These are phyloP conservation scores for Quercus lobata DNA, from an alignment of 331 rosid species.

Conservation along the genomic window DNA sequence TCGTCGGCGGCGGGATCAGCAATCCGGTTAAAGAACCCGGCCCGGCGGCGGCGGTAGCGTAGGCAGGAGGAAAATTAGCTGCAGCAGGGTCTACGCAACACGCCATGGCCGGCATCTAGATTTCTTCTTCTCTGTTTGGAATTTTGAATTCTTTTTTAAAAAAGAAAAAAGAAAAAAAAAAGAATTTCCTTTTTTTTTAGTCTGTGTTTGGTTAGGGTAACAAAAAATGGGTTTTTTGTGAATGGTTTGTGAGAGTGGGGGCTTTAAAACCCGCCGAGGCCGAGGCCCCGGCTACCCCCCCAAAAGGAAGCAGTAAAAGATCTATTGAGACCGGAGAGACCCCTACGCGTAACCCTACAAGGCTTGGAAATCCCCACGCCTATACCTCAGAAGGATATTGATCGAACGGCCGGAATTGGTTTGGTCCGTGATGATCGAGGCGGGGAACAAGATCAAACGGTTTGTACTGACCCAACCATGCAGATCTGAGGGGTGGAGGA, in stretches of 20 bases:
- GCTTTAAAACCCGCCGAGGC: slow-evolving; percentile 99
- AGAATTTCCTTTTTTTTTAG: neutral
- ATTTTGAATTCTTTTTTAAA: neutral
- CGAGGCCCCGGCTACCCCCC: slow-evolving; percentile 99
- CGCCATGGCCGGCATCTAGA: slow-evolving; percentile 87
- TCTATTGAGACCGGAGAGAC: slow-evolving; percentile 37
- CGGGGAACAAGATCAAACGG: neutral
- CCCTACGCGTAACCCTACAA: slow-evolving; percentile 31
- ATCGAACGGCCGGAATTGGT: neutral
- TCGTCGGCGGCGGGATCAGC: slow-evolving; percentile 31
- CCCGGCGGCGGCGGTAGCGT: slow-evolving; percentile 49
- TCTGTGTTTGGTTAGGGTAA: slow-evolving; percentile 23
- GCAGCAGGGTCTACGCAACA: slow-evolving; percentile 73
- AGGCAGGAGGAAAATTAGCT: slow-evolving; percentile 57
- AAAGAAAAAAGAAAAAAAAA: neutral
- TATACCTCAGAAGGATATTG: slow-evolving; percentile 46
- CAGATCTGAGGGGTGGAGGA: slow-evolving; percentile 36
- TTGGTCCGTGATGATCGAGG: no score
- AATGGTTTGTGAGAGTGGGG: slow-evolving; percentile 66
- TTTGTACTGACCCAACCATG: slow-evolving; percentile 26
- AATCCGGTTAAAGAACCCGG: slow-evolving; percentile 54
- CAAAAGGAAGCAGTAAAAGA: slow-evolving; percentile 71
- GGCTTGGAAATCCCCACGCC: slow-evolving; percentile 63
- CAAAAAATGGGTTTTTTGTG: slow-evolving; percentile 1
- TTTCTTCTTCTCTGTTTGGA: no score